phyloP scores from a whole-genome alignment of 345 rosid species.

The Rhodamnia rubescens region DNA sequence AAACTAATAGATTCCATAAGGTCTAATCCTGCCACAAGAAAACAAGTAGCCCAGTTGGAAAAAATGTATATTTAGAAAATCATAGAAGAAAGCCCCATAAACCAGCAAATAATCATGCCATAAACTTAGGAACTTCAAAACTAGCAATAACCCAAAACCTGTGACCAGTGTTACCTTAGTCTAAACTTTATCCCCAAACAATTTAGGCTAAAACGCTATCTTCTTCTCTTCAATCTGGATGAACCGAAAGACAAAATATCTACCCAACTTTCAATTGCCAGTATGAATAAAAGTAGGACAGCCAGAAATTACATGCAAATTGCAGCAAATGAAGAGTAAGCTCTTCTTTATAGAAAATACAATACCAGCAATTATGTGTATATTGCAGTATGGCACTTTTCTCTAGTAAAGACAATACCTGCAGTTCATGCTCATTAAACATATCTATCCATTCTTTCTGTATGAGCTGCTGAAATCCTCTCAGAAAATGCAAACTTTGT shows the following conservation, averaged over 20 bases:
- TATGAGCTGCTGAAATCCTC: constrained; percentile 95
- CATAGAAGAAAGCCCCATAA: neutral
- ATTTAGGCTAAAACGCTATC: neutral
- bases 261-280: neutral
- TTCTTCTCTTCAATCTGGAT: neutral
- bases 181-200: neutral
- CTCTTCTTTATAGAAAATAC: neutral
- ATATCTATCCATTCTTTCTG: constrained; percentile 93
- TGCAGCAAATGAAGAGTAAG: neutral
- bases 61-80: neutral
- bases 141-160: neutral
- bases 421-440: constrained; percentile 98
- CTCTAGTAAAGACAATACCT: constrained; percentile 30
- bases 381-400: neutral
- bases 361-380: neutral
- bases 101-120: neutral
- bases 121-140: neutral
- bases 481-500: constrained; percentile 84
- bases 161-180: neutral
- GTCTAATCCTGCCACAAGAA: neutral
- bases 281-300: neutral
- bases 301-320: neutral
- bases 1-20: neutral
- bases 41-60: neutral
- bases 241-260: neutral